Evolutionary conservation across 1,284 basidiomycete genomes (phyloP), one percentile per base, ranked within the genome.

Genomic region (Ustilago trichophora): DNA sequence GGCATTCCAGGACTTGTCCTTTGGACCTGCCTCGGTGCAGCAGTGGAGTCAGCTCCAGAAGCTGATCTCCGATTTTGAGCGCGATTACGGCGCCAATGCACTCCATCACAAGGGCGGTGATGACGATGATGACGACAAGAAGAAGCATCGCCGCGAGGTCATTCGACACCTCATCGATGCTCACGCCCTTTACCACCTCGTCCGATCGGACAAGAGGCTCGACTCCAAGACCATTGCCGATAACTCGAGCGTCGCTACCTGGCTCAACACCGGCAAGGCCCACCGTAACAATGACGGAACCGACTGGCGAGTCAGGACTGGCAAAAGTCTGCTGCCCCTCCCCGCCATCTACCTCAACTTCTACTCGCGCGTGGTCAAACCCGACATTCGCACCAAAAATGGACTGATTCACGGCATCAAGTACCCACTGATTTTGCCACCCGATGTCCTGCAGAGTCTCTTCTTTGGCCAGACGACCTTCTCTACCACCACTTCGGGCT

Each of bases 371-470:
- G 82, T 90, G 15, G 76, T 85, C 19, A 80, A 80, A 26, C 75
- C 83, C n/a, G 62, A 74, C 44, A 49, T 75, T 18, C 46, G 60
- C 29, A 85, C 87, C n/a, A 76, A 81, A 27, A 90, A 90, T 75
- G 89, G 89, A 83, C 53, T 88, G 36, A 83, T 90, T 32, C 89
- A 91, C 76, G 85, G 85, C 26, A 80, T 90, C 59, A 84, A 85
- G 72, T 84, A 84, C 66, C 87, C 89, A 1, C 81, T 91, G 16
- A 75, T 89, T 35, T 88, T 88, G 9, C 88, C 89, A 32, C 85
- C 85, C 8, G 86, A 87, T 1, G 83, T 86, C 35, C 87, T 90
- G 70, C 86, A 88, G 64, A 84, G 83, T 44, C 77, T 87, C 13
- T 90, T 88, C 82, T 72, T 86, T 54, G 58, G 57, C 71, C 85